Evolutionary conservation across 306 rosid genomes (phyloP).

Genomic region (Lagenaria siceraria): DNA sequence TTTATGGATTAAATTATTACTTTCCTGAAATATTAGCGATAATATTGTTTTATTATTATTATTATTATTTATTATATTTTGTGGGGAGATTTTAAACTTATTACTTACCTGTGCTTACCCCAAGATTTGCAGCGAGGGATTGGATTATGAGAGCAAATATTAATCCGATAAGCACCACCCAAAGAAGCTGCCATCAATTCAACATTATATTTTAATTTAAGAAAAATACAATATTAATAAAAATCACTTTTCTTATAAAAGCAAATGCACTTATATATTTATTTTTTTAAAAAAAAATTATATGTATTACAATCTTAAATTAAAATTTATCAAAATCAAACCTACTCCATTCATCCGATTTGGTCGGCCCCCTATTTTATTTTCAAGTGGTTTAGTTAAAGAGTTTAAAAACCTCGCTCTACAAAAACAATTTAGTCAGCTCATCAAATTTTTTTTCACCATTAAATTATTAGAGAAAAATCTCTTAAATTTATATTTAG

Average conservation of each 20-base stretch:
- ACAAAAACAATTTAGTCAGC: no score
- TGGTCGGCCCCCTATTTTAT: background rate
- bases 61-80: no score
- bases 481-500: no score
- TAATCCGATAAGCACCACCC: conserved; percentile 75
- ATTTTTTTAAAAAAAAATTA: background rate
- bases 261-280: background rate
- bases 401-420: background rate
- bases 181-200: conserved; percentile 46
- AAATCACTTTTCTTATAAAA: background rate
- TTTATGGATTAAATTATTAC: no score
- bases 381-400: background rate
- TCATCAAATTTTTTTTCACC: no score
- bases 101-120: conserved; percentile 55
- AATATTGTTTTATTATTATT: no score
- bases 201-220: background rate
- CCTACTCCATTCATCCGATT: background rate
- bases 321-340: background rate
- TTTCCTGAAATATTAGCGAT: no score
- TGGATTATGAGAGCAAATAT: conserved; percentile 78
- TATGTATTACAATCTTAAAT: background rate
- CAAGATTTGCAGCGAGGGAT: conserved; percentile 84
- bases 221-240: no score
- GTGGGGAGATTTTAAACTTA: no score
- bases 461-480: no score